Evolutionary conservation across 768 basidiomycete genomes (phyloP).

Genomic region (Trametes punicea): DNA sequence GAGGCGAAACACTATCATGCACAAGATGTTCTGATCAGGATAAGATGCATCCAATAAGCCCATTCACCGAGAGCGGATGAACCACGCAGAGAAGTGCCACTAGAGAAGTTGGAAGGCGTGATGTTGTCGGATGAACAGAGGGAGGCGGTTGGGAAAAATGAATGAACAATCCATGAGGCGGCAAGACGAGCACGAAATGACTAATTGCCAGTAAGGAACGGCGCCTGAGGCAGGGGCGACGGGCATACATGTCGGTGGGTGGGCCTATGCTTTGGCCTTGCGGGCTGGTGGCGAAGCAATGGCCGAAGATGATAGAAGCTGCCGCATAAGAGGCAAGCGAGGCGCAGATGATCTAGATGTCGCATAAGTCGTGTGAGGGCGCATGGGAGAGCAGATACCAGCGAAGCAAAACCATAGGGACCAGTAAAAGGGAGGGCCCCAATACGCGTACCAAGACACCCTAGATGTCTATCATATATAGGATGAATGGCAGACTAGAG

Average conservation of each 20-base stretch:
- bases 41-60: not conserved
- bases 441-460: not conserved
- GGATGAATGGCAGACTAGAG: not conserved
- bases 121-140: slow-evolving; percentile 1
- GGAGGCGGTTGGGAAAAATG: not conserved
- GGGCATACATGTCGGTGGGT: no score
- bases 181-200: not conserved
- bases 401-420: not conserved
- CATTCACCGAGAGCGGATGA: slow-evolving; percentile 1
- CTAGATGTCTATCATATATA: slow-evolving; percentile 14
- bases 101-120: not conserved
- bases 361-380: no score
- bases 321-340: no score
- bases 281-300: no score
- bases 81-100: not conserved
- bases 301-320: not conserved
- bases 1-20: not conserved
- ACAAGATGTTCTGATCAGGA: not conserved
- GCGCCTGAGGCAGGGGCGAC: not conserved
- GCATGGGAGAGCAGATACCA: no score
- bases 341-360: no score
- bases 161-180: slow-evolving; percentile 3
- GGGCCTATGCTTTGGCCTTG: no score
- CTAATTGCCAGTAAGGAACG: not conserved
- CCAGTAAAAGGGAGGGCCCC: not conserved